phyloP scores from a whole-genome alignment of 1,139 yeast genomes.

The Hansenula lynferdii region DNA sequence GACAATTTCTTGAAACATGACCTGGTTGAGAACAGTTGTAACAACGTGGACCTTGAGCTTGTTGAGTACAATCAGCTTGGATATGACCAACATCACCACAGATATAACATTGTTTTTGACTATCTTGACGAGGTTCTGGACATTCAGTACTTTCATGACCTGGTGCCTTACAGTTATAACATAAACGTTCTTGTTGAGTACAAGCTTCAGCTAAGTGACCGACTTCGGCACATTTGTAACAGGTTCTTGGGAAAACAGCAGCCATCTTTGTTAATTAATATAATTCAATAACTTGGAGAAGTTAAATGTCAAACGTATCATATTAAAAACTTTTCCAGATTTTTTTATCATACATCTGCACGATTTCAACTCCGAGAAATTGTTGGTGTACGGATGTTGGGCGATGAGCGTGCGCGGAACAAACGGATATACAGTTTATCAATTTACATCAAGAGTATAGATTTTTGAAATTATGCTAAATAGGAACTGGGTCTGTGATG shows the following conservation, averaged over 20 bases:
- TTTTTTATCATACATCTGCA: neutral
- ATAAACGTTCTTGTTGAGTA: conserved; percentile 75
- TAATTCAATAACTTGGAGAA: neutral
- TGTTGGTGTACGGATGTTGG: neutral
- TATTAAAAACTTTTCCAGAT: conserved; percentile 3
- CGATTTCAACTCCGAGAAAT: neutral
- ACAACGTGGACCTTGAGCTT: conserved; percentile 47
- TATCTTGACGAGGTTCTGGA: conserved; percentile 80
- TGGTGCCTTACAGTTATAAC: conserved; percentile 90
- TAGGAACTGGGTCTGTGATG: conserved; percentile 25
- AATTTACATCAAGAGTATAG: neutral
- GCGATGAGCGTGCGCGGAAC: neutral
- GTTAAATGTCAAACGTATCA: neutral
- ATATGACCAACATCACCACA: conserved; percentile 78
- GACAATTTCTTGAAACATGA: conserved; percentile 76
- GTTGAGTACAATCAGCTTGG: conserved; percentile 62
- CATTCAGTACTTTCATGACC: conserved; percentile 90
- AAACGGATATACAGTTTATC: neutral
- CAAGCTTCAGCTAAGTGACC: conserved; percentile 92
- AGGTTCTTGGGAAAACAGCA: conserved; percentile 75
- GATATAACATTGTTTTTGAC: conserved; percentile 81
- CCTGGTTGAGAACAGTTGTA: conserved; percentile 87
- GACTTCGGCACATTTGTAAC: conserved; percentile 89
- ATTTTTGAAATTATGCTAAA: neutral
- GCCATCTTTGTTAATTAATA: conserved; percentile 32